Evolutionary conservation across 208 protist species (phyloP).

Genomic region (Acanthamoeba culbertsoni): DNA sequence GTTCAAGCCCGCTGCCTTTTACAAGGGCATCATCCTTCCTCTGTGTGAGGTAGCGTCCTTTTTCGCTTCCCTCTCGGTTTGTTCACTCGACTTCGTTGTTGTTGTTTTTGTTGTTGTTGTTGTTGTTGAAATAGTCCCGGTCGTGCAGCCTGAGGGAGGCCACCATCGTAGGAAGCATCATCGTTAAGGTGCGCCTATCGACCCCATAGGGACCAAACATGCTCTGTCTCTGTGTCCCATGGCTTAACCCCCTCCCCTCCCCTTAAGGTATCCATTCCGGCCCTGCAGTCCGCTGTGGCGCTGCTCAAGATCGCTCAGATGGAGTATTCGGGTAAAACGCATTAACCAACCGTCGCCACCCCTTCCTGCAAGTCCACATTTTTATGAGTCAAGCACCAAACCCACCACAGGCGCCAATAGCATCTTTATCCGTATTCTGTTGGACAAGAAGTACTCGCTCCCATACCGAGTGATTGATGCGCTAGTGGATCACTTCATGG

Average conservation of each 20-base stretch:
- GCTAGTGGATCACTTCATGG: constrained; percentile 94
- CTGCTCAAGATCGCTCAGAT: constrained; percentile 94
- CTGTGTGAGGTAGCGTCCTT: constrained; percentile 86
- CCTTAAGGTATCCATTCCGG: constrained; percentile 70
- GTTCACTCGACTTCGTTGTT: not conserved
- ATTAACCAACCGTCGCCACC: no score
- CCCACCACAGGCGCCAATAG: constrained; percentile 78
- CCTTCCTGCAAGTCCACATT: no score
- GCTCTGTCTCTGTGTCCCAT: no score
- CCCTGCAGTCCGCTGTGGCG: constrained; percentile 90
- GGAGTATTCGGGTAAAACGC: constrained; percentile 87
- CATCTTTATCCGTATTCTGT: constrained; percentile 94
- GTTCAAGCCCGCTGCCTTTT: constrained; percentile 98
- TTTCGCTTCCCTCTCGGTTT: no score
- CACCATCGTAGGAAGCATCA: constrained; percentile 91
- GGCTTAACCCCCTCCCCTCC: no score
- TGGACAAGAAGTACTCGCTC: constrained; percentile 98
- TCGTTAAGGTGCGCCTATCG: constrained; percentile 84
- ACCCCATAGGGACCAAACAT: no score
- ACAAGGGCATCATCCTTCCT: constrained; percentile 98
- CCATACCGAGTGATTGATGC: constrained; percentile 94
- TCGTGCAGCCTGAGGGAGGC: constrained; percentile 95
- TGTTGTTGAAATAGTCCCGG: constrained; percentile 64
- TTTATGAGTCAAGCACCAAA: no score
- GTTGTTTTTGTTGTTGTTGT: not conserved